These are phyloP conservation scores for Acrodontium crateriforme DNA, from an alignment of 2,329 filamentous ascomycete genomes.

Conservation along the genomic window DNA sequence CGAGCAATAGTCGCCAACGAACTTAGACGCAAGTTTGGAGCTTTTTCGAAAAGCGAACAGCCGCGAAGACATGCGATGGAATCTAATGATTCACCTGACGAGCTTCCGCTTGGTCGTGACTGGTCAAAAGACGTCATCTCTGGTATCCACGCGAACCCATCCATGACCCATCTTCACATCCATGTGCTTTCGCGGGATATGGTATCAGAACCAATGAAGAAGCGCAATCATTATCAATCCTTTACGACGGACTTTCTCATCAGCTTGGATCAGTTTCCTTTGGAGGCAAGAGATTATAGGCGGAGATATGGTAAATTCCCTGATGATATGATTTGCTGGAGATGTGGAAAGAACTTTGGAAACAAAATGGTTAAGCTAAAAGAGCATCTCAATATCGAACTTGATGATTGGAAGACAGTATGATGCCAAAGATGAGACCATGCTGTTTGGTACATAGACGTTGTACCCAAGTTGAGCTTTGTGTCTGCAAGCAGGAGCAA, in stretches of 20 bases:
- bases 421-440: too few relatives aligned
- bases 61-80: conserved; percentile 52
- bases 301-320: conserved; percentile 45
- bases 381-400: conserved; percentile 61
- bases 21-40: conserved; percentile 54
- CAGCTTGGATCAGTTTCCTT: conserved; percentile 62
- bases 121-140: conserved; percentile 62
- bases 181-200: conserved; percentile 71
- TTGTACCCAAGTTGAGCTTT: too few relatives aligned
- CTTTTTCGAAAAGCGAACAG: conserved; percentile 48
- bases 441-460: too few relatives aligned
- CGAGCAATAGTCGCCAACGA: conserved; percentile 57
- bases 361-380: conserved; percentile 64
- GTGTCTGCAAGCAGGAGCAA: too few relatives aligned
- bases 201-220: conserved; percentile 55
- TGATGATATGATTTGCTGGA: conserved; percentile 68
- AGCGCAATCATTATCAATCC: conserved; percentile 82
- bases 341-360: conserved; percentile 60
- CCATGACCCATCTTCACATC: conserved; percentile 84
- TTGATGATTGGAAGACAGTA: conserved; percentile 65
- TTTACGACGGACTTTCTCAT: conserved; percentile 81
- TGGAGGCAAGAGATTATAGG: conserved; percentile 51
- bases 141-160: conserved; percentile 76
- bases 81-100: conserved; percentile 20
- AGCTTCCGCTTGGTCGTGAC: conserved; percentile 58